Base-by-base conservation (phyloP, 1,139 yeast species). In the Magnusiomyces fungicola region DNA sequence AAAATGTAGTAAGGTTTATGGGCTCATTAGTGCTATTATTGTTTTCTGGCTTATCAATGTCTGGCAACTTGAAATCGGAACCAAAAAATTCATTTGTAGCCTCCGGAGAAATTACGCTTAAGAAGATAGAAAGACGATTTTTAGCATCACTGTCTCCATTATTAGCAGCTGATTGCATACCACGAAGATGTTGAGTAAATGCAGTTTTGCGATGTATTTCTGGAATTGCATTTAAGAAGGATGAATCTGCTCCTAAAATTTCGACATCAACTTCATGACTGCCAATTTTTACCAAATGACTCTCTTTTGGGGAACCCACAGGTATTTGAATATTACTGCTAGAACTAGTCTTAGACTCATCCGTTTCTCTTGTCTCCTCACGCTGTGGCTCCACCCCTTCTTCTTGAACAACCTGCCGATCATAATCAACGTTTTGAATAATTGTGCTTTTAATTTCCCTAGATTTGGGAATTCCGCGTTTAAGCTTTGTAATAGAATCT, bases 141-240 rank as follows among this genome's bases (percentile, higher is more conserved):
- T 89, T 73, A 0, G 73, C 62, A 16, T 42, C 56, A 2, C 72
- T 68, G 53, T 66, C 68, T 2, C 73, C 70, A 70, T 83, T 57
- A 74, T 51, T 46, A 19, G 50, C 53, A 12, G 45, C 46, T 23
- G 34, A 48, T 16, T 59, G 57, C 71, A 72, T 53, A 56, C 88
- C 95, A 43, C 92, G 72, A 3, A 89, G 72, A 62, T 89, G 96
- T 58, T 89, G 95, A 0, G 94, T 80, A 60, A 88, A 80, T 0
- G 89, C 97, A 60, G 90, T 97, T 56, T 89, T 95, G 48, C 96
- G 73, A 85, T 90, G 85, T 49, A 87, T 95, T 46, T 86, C 96
- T 0, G 97, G 97, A 36, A 90, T 72, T 0, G 96, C 97, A 57
- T 83, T 86, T 55, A 90, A 74, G 62, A 89, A 90, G 58, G 85